Conservation (phyloP, 2,329 filamentous ascomycete genomes). For the Aureobasidium zeae region DNA sequence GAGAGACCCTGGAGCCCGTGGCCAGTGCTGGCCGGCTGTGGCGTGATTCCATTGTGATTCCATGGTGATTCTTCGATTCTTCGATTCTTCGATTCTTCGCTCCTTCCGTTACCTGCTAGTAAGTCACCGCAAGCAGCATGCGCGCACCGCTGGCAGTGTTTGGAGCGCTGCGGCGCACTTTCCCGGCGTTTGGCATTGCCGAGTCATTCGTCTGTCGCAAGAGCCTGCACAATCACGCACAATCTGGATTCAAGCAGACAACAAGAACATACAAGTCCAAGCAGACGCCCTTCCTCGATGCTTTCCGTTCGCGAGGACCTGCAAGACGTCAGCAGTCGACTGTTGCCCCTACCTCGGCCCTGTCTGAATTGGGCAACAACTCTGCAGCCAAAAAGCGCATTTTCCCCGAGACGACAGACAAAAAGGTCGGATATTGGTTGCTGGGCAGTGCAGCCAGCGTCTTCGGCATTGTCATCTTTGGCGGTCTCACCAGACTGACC, state of each 20-base stretch:
- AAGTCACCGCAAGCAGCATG: no score
- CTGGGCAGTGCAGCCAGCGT: conserved; percentile 85
- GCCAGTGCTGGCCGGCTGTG: conserved; percentile 7
- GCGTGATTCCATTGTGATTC: conserved; percentile 1
- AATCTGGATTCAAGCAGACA: conserved; percentile 7
- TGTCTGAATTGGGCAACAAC: conserved; percentile 26
- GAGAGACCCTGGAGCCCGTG: no score
- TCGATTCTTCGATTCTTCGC: conserved; percentile 1
- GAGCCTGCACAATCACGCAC: conserved; percentile 26
- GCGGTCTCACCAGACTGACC: conserved; percentile 83
- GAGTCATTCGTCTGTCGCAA: conserved; percentile 25
- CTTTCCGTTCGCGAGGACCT: conserved; percentile 24
- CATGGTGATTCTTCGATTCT: conserved; percentile 1
- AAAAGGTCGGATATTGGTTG: conserved; percentile 82
- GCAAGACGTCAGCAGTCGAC: conserved; percentile 20
- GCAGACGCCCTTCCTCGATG: conserved; percentile 28
- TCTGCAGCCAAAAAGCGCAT: conserved; percentile 12
- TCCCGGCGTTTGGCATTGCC: not conserved
- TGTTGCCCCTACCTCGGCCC: conserved; percentile 22
- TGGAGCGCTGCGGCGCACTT: conserved; percentile 11
- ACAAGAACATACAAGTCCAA: conserved; percentile 23
- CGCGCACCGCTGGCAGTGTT: conserved; percentile 16
- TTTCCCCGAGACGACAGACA: conserved; percentile 57
- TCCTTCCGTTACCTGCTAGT: no score
- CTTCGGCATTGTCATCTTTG: conserved; percentile 94